Percentiles rank a stretch among this genome's conserved stretches.
phyloP scores from a whole-genome alignment of 169 alveolate species.

The Plasmodium inui region DNA sequence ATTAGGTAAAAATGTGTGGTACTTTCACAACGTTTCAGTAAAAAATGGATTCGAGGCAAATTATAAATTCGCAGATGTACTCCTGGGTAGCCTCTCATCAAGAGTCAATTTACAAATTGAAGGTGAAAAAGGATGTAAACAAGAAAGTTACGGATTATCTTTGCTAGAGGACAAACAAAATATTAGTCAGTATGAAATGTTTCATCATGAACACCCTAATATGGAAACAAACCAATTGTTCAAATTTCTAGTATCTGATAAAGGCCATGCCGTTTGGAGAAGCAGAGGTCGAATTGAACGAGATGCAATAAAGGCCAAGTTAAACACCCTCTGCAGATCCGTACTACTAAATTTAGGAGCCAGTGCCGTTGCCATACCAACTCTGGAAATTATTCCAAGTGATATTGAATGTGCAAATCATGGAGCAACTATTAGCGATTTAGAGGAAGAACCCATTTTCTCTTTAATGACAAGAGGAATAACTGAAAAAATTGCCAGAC shows the following conservation, averaged over 20 bases:
- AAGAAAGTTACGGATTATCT: slow-evolving; percentile 62
- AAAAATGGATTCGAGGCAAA: slow-evolving; percentile 60
- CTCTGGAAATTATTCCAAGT: slow-evolving; percentile 80
- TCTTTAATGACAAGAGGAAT: slow-evolving; percentile 80
- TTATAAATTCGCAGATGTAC: slow-evolving; percentile 67
- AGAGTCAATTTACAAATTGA: slow-evolving; percentile 80
- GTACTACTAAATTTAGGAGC: slow-evolving; percentile 79
- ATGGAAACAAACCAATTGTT: slow-evolving; percentile 77
- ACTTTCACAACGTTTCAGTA: slow-evolving; percentile 79
- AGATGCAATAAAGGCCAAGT: slow-evolving; percentile 77
- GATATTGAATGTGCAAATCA: slow-evolving; percentile 79
- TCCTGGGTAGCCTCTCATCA: slow-evolving; percentile 75
- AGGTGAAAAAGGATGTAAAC: slow-evolving; percentile 60
- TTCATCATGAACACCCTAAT: slow-evolving; percentile 78
- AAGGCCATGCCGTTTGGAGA: slow-evolving; percentile 81
- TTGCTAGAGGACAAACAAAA: slow-evolving; percentile 64
- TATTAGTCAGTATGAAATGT: slow-evolving; percentile 78
- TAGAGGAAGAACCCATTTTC: slow-evolving; percentile 81
- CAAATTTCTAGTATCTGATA: slow-evolving; percentile 77
- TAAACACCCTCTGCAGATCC: slow-evolving; percentile 77
- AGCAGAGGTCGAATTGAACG: slow-evolving; percentile 81
- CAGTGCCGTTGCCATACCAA: slow-evolving; percentile 80
- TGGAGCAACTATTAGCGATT: slow-evolving; percentile 81
- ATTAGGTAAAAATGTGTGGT: slow-evolving; percentile 73
- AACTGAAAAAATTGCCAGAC: slow-evolving; percentile 49